Conservation (phyloP, 805 yeast genomes). For the Lachancea thermotolerans region DNA sequence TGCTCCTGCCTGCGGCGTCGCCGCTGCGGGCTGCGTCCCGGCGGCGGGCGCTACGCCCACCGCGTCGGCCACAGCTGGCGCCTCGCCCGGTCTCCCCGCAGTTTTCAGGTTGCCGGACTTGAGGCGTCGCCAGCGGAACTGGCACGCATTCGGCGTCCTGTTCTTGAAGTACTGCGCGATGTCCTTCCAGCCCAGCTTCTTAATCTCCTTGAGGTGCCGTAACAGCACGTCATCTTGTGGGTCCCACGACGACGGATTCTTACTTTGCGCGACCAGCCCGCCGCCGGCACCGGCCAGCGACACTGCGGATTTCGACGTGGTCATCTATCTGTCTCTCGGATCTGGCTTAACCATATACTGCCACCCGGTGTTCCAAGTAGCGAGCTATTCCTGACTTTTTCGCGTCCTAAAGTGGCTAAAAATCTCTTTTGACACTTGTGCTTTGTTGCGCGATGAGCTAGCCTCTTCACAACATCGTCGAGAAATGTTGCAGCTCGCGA, state of each 20-base stretch:
- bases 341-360: too few relatives aligned
- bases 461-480: neutral
- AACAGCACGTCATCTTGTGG: slow-evolving; percentile 66
- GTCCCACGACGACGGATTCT: slow-evolving; percentile 62
- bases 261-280: slow-evolving; percentile 7
- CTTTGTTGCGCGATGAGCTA: neutral
- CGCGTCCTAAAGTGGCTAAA: too few relatives aligned
- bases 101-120: slow-evolving; percentile 38
- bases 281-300: slow-evolving; percentile 2
- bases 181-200: slow-evolving; percentile 85
- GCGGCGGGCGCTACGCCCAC: slow-evolving; percentile 1
- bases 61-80: neutral
- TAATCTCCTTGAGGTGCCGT: slow-evolving; percentile 73
- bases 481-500: neutral
- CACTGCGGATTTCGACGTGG: slow-evolving; percentile 5
- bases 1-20: neutral
- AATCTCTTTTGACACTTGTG: too few relatives aligned
- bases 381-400: too few relatives aligned
- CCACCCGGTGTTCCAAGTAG: too few relatives aligned
- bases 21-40: neutral
- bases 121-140: slow-evolving; percentile 79
- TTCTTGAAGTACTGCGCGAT: slow-evolving; percentile 71
- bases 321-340: neutral
- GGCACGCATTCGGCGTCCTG: slow-evolving; percentile 85
- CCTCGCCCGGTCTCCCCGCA: slow-evolving; percentile 5